Conservation (phyloP, 148 eudicot species). For the Cornus suecica region DNA sequence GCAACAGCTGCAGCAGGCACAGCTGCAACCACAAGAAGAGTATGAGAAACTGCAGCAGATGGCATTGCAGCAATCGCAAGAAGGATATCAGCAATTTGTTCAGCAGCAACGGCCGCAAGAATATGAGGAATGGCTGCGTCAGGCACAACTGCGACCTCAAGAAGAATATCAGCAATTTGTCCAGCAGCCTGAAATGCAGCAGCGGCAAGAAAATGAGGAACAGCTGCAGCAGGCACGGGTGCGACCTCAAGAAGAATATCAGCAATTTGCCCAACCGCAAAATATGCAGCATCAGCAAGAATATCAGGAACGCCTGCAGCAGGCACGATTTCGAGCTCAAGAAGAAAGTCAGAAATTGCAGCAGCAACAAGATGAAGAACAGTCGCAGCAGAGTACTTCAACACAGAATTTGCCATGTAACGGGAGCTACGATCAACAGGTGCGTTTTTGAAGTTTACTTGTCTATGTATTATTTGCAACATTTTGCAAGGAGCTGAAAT, state of each 20-base stretch:
- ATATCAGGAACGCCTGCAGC: constrained; percentile 27
- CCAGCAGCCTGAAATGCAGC: constrained; percentile 20
- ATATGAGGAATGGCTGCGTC: constrained; percentile 26
- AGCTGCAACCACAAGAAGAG: not conserved
- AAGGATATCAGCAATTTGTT: constrained; percentile 15
- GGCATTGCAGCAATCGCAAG: constrained; percentile 5
- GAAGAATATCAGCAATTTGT: constrained; percentile 25
- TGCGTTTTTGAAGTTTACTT: constrained; percentile 12
- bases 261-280: constrained; percentile 33
- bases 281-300: constrained; percentile 18
- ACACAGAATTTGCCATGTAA: constrained; percentile 16
- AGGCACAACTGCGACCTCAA: constrained; percentile 22
- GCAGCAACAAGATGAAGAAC: constrained; percentile 4
- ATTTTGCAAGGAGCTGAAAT: not conserved
- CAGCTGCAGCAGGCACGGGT: constrained; percentile 23
- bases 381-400: constrained; percentile 18
- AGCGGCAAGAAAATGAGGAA: constrained; percentile 24
- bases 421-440: constrained; percentile 32
- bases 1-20: not conserved
- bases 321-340: constrained; percentile 22
- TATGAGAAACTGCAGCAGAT: not conserved
- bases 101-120: constrained; percentile 28
- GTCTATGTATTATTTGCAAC: not conserved
- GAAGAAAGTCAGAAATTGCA: constrained; percentile 15
- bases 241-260: constrained; percentile 15